Base-by-base conservation (phyloP, 2,329 filamentous ascomycete species). In the Fusarium clavum region DNA sequence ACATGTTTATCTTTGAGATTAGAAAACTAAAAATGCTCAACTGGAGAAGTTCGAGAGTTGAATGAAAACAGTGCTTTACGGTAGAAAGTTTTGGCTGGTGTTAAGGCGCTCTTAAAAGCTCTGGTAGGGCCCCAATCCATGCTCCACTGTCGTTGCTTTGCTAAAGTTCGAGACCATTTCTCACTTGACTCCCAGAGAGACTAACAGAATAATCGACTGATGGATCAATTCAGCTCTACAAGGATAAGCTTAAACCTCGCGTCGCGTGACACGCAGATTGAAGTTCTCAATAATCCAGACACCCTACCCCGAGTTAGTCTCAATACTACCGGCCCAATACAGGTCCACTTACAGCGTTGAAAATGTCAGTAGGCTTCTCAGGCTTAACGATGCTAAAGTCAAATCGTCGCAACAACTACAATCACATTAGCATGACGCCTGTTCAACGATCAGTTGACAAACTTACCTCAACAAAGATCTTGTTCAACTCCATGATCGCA, bases 391-490 rank as follows among this genome's bases (percentile, higher is more conserved):
- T 68, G 12, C 47, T 57, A 49, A 68, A 69, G 54, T 68, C 59
- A n/a, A 72, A 58, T 7, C 66, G 34, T 54, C 68, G 38, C 46
- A 70, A 29, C 11, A 73, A 25, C 71, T 73, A 24, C 24, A 25
- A 25, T 25, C 24, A 25, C 24, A 25, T 25, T 25, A 25, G 24
- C 24, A 24, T 24, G 24, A 24, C 24, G 24, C 24, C 24, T 24
- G 24, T 24, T 24, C 24, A 24, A 24, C 4, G 24, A 24, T 24
- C 24, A 24, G 24, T 3, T 6, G 8, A 8, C 5, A 27, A 3
- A 68, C 67, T 6, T 81, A 83, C 81, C 77, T 86, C 83, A 24
- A 83, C 81, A 20, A 83, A 73, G 3, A 76, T 67, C 64, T 80
- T 79, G 25, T 77, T 77, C 27, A 82, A 16, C 53, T 83, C 80